Base-by-base conservation (phyloP, 2,329 filamentous ascomycete genomes). In the Fusarium stilboides region DNA sequence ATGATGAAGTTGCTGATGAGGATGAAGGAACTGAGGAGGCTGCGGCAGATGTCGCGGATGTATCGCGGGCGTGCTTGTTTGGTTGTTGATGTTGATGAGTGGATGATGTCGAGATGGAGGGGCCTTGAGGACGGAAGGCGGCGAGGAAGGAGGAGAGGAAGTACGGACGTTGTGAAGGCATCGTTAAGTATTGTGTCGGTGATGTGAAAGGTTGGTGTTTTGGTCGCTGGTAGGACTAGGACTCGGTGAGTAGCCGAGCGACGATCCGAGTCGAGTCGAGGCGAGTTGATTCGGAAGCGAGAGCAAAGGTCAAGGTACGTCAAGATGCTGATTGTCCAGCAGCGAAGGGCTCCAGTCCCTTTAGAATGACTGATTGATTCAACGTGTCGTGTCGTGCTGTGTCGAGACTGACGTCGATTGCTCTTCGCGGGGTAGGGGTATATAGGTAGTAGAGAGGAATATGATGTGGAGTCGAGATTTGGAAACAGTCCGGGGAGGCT, bases 111-210 rank as follows among this genome's bases (percentile, higher is more conserved):
- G 73, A 76, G 75, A 77, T 73, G 42, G 81, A 69, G 20, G 82
- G 77, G 14, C 79, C 75, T 72, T 83, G 83, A 40, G 74, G 73
- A 60, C 85, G 84, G 75, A 87, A 86, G 77, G 85, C 84, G 76
- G 85, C 83, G 77, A 87, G 82, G 79, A 87, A 86, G 73, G 83
- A 84, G 46, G 85, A 86, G 73, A 87, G 83, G 79, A 87, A 87
- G 77, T 84, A 87, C 46, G 85, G 85, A 50, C 85, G 83, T 73
- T 87, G 85, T 36, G 84, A 85, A 47, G 85, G 82, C 84, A 86
- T 86, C 47, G 33, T 55, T 20, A 24, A 36, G 45, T 54, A 14
- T 9, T 24, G 22, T 34, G 36, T 34, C 39, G 26, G 26, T 45
- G 37, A n/a, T 28, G 14, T 39, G 13, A 28, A 47, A 37, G 15